phyloP scores from a whole-genome alignment of 2,329 filamentous ascomycete genomes.

The Stromatinia cepivora region DNA sequence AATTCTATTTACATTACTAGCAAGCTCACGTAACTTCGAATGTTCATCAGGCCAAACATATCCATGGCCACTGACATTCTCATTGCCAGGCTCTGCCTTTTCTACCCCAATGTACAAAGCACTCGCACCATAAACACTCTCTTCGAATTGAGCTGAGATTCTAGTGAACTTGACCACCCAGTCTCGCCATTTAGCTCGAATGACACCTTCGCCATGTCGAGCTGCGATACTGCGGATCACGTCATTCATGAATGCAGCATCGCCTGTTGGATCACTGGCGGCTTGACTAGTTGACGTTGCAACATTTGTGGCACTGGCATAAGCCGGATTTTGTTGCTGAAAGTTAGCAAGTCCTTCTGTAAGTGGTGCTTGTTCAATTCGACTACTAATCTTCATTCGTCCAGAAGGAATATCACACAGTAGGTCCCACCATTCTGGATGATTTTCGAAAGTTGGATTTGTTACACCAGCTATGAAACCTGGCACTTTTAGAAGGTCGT shows the following conservation, averaged over 20 bases:
- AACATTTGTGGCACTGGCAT: slow-evolving; percentile 52
- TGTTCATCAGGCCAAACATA: slow-evolving; percentile 91
- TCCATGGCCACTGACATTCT: slow-evolving; percentile 75
- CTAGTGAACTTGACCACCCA: slow-evolving; percentile 95
- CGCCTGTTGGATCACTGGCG: slow-evolving; percentile 72
- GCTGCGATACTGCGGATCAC: slow-evolving; percentile 81
- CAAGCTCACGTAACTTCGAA: slow-evolving; percentile 79
- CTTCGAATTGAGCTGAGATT: slow-evolving; percentile 90
- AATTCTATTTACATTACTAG: slow-evolving; percentile 87
- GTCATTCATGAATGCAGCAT: slow-evolving; percentile 84
- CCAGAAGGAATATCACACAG: slow-evolving; percentile 91
- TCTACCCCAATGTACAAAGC: slow-evolving; percentile 82
- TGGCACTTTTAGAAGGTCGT: slow-evolving; percentile 91
- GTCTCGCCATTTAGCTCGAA: slow-evolving; percentile 88
- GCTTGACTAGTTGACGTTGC: slow-evolving; percentile 36
- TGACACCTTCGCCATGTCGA: slow-evolving; percentile 83
- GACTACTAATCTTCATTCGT: slow-evolving; percentile 89
- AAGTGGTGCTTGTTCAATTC: slow-evolving; percentile 75
- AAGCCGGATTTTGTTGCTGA: slow-evolving; percentile 70
- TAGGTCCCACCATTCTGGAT: slow-evolving; percentile 97
- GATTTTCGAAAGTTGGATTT: slow-evolving; percentile 92
- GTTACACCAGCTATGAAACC: slow-evolving; percentile 98
- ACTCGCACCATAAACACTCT: slow-evolving; percentile 90
- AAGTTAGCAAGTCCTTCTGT: slow-evolving; percentile 89
- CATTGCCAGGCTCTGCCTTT: slow-evolving; percentile 60